A percentile compares a stretch with the other conserved stretches of the same genome.
Evolutionary conservation across 768 basidiomycete species (phyloP).

Genomic region (Tephrocybe sp.): DNA sequence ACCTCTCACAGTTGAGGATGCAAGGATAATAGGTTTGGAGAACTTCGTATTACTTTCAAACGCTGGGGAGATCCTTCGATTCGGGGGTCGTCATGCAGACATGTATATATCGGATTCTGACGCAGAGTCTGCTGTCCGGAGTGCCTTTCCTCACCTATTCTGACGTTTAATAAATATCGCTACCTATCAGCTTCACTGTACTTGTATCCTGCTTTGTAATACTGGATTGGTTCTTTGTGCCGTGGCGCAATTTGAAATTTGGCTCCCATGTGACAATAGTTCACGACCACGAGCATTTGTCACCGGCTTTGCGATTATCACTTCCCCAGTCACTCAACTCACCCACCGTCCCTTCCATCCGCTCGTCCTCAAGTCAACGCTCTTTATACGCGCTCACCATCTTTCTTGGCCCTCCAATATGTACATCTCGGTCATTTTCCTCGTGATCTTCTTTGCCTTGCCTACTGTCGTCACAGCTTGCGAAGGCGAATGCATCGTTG

Average conservation of each 20-base stretch:
- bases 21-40: conserved; percentile 28
- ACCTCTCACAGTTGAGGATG: conserved; percentile 29
- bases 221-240: too few relatives aligned
- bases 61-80: conserved; percentile 9
- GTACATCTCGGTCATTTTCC: conserved; percentile 20
- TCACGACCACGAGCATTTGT: too few relatives aligned
- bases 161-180: neutral
- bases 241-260: too few relatives aligned
- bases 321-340: neutral
- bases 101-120: too few relatives aligned
- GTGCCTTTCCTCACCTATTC: neutral
- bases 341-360: too few relatives aligned
- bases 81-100: too few relatives aligned
- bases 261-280: too few relatives aligned
- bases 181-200: too few relatives aligned
- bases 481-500: conserved; percentile 68
- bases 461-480: conserved; percentile 52
- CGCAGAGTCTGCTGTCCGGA: too few relatives aligned
- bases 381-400: neutral
- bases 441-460: conserved; percentile 24
- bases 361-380: too few relatives aligned
- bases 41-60: neutral
- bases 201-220: too few relatives aligned
- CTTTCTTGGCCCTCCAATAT: conserved; percentile 7
- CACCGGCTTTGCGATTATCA: too few relatives aligned